phyloP scores from a whole-genome alignment of 257 asterid species.

The Scutellaria minor region DNA sequence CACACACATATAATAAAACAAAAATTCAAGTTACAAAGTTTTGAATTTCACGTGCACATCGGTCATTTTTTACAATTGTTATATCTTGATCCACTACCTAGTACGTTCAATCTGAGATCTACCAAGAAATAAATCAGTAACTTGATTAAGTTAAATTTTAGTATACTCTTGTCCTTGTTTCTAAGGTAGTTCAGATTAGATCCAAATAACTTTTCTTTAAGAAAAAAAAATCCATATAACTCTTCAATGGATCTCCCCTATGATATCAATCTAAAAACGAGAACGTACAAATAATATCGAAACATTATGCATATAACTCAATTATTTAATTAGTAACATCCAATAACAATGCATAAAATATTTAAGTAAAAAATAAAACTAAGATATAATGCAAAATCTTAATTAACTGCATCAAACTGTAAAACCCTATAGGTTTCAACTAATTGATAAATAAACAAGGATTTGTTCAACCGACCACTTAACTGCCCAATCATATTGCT shows the following conservation, averaged over 20 bases:
- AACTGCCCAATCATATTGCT: not conserved
- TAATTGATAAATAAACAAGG: not conserved
- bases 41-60: slow-evolving; percentile 28
- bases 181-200: not conserved
- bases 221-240: not conserved
- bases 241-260: not conserved
- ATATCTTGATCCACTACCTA: no score
- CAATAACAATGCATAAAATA: not conserved
- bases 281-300: not conserved
- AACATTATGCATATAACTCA: not conserved
- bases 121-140: not conserved
- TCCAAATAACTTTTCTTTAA: not conserved
- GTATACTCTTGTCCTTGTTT: not conserved
- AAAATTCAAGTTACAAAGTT: slow-evolving; percentile 31
- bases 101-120: not conserved
- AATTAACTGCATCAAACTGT: not conserved
- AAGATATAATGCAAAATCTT: not conserved
- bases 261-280: not conserved
- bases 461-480: not conserved
- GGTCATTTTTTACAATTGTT: not conserved
- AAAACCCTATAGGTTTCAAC: not conserved
- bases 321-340: no score
- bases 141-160: no score
- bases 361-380: no score
- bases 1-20: slow-evolving; percentile 18